phyloP scores from a whole-genome alignment of 371 early-diverging fungal species.

The Dichotomocladium elegans region DNA sequence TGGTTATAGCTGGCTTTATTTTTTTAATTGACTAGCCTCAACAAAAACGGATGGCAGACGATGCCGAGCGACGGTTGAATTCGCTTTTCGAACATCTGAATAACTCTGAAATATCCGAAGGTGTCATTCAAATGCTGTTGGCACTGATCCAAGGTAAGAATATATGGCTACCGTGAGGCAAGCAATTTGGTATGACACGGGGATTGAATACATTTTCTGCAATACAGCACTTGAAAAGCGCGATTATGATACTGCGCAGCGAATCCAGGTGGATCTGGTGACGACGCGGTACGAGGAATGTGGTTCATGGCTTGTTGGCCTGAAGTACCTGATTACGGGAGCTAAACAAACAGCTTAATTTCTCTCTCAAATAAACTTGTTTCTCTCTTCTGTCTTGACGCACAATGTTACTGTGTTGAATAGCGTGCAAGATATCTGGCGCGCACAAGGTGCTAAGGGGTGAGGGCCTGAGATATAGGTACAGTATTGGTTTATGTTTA shows the following conservation, averaged over 20 bases:
- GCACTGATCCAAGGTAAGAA: slow-evolving; percentile 52
- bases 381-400: too few species aligned
- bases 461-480: too few species aligned
- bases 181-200: background rate
- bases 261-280: slow-evolving; percentile 19
- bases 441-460: too few species aligned
- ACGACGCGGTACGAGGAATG: slow-evolving; percentile 20
- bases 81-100: slow-evolving; percentile 77
- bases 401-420: too few species aligned
- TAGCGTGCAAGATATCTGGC: too few species aligned
- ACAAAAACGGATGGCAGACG: slow-evolving; percentile 67
- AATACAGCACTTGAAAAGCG: slow-evolving; percentile 12
- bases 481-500: too few species aligned
- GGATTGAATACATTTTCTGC: background rate
- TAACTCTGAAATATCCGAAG: slow-evolving; percentile 55
- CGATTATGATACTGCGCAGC: slow-evolving; percentile 15
- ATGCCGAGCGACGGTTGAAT: slow-evolving; percentile 69
- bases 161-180: background rate
- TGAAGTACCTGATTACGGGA: slow-evolving; percentile 16
- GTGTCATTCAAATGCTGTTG: slow-evolving; percentile 53
- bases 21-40: slow-evolving; percentile 39
- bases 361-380: too few species aligned
- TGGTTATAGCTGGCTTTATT: background rate
- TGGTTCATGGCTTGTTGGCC: slow-evolving; percentile 22
- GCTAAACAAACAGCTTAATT: slow-evolving; percentile 15